Evolutionary conservation across 805 yeast species (phyloP), one percentile per base, ranked within the genome.

Genomic region (Starmerella scarabaei): DNA sequence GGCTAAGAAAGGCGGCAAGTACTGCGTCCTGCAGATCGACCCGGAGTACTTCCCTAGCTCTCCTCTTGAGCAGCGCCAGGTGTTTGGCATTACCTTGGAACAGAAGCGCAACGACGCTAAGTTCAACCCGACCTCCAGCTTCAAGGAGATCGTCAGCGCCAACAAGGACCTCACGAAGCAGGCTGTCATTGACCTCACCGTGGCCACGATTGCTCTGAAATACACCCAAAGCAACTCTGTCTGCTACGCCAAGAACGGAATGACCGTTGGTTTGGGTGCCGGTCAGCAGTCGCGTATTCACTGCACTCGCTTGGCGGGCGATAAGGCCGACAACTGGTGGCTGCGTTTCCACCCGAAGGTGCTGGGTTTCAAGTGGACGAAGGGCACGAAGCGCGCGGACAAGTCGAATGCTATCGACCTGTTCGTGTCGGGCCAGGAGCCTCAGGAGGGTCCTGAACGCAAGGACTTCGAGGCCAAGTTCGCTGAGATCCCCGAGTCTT

Each of bases 291-390:
- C 96, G 41, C 78, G 99, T 68, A 91, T 91, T 58, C 99, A 91
- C 70, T 91, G 99, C 69, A 91, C 98, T 36, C 80, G 99, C 69
- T 74, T 91, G 54, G 99, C 98, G 38, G 98, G 98, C 62, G 98
- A 91, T 59, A 91, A 91, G 72, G 95, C 97, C 51, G 96, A 91
- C 64, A 86, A 86, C 74, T 91, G 97, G 97, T 91, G 98, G 98
- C 73, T 91, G 59, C 80, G 99, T 71, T 97, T 91, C 65, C 98
- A 91, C 66, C 97, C 97, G 53, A 75, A 69, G 60, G 97, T 91
- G 7, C 67, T 91, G 44, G 91, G 67, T 19, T 80, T 91, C 75
- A 74, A 88, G 67, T 91, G 97, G 97, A 93, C 94, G 49, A 84
- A 84, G 69, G 97, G 97, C 58, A 80, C 80, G 53, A 91, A 91